These are phyloP conservation scores for Arabidopsis lyrata DNA, from an alignment of 441 rosid species.

Conservation along the genomic window DNA sequence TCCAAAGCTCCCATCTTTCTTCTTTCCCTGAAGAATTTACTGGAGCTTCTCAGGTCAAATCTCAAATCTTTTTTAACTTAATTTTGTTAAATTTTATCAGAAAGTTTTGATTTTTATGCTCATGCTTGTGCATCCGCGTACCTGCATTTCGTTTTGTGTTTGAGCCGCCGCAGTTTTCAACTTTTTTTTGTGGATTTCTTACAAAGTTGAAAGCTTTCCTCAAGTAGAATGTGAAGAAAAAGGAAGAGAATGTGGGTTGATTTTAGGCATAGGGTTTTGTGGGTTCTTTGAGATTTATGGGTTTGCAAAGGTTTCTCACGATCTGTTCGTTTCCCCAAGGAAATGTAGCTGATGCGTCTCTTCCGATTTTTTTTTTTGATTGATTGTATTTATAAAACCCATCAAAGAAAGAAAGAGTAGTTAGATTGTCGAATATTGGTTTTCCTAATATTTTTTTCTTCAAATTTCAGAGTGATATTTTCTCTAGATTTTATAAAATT, in stretches of 20 bases:
- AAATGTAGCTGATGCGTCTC: constrained; percentile 13
- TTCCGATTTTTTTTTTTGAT: constrained; percentile 7
- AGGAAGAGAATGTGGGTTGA: constrained; percentile 29
- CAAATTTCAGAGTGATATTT: constrained; percentile 29
- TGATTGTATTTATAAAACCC: constrained; percentile 7
- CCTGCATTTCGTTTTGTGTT: constrained; percentile 31
- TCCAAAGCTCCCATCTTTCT: constrained; percentile 41
- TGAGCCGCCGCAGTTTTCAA: neutral
- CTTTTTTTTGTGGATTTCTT: neutral
- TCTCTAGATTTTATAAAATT: constrained; percentile 20
- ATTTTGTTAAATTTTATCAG: neutral
- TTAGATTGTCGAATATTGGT: constrained; percentile 36
- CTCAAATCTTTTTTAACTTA: constrained; percentile 4
- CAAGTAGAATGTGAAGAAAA: constrained; percentile 7
- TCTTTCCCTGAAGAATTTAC: constrained; percentile 15
- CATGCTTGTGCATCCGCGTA: constrained; percentile 26
- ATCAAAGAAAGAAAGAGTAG: constrained; percentile 9
- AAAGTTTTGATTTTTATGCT: constrained; percentile 4
- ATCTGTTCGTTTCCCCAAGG: constrained; percentile 39
- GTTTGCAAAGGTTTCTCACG: constrained; percentile 29
- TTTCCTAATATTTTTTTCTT: constrained; percentile 13
- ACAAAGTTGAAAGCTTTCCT: neutral
- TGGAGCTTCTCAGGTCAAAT: constrained; percentile 39
- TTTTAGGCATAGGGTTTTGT: constrained; percentile 39
- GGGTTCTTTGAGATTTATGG: constrained; percentile 30